Conservation (phyloP, 768 basidiomycete species). For the Boletus edulis region DNA sequence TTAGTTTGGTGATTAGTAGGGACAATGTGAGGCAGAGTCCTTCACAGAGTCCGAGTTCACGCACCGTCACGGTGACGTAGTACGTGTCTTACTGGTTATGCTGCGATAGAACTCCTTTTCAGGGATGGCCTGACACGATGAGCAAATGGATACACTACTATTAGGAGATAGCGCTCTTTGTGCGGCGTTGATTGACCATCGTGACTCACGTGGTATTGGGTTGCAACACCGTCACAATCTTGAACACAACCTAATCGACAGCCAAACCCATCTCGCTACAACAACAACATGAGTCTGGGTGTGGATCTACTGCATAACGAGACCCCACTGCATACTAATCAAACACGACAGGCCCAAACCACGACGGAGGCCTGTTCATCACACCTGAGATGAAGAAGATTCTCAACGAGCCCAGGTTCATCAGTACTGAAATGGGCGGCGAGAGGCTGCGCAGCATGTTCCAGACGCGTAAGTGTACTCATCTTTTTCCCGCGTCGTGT, state of each 20-base stretch:
- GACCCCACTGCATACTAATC: not conserved
- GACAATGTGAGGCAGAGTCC: not conserved
- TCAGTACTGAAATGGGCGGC: slow-evolving; percentile 21
- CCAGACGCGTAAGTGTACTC: slow-evolving; percentile 20
- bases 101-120: slow-evolving; percentile 9
- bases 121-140: not conserved
- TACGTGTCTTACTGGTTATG: slow-evolving; percentile 1
- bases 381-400: slow-evolving; percentile 28
- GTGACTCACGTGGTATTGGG: no score
- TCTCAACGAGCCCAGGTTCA: slow-evolving; percentile 26
- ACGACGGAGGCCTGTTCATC: slow-evolving; percentile 24
- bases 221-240: not conserved
- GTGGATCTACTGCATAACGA: not conserved
- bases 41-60: not conserved
- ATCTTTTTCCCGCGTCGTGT: not conserved
- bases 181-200: not conserved
- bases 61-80: no score
- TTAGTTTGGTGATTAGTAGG: not conserved
- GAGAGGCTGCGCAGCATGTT: slow-evolving; percentile 31
- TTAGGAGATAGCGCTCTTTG: slow-evolving; percentile 3
- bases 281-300: slow-evolving; percentile 16
- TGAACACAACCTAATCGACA: not conserved
- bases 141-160: not conserved
- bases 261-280: not conserved
- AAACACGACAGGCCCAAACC: slow-evolving; percentile 5